Base-by-base conservation (phyloP, 139 green algal species). In the Nannochloris sp. region DNA sequence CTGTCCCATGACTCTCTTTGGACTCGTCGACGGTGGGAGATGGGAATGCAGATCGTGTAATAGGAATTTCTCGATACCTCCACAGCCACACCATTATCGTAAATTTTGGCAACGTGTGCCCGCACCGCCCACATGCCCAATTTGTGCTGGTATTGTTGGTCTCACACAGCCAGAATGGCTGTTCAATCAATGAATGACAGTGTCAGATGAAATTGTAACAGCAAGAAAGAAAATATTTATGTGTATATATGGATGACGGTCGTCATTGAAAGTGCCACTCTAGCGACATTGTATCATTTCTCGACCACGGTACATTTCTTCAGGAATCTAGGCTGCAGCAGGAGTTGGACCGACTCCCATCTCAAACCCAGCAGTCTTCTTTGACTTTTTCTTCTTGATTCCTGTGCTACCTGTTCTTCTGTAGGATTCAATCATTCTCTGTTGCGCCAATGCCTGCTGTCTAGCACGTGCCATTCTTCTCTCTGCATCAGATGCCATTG, bases 1-100 rank as follows among this genome's bases (percentile, higher is more conserved):
- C 27, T 75, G 68, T 25, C 61, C 68, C 16, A 53, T 60, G 24
- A 53, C 68, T 15, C 51, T 75, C 46, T 34, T 48, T 43, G 51
- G 68, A 23, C 48, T 43, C 31, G 36, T 61, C 29, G 12, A 23
- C 31, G 18, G 44, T 34, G 60, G 29, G 10, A 43, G 40, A 19
- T 75, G 68, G 68, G 19, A 4, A 4, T 75, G 68, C 53, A 54
- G 68, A n/a, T 15, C 12, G 1, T 75, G 68, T 46, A 1, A 21
- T 14, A 58, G 19, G 25, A 58, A n/a, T 34, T 58, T 37, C 11
- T n/a, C 15, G 21, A 18, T 0, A 34, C 19, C 50, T 36, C 50
- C 50, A n/a, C 18, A 31, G 7, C n/a, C n/a, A n/a, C 11, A 5
- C 15, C 34, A 40, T 12, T 40, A 12, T 40, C 34, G 9, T 3